Evolutionary conservation across 768 basidiomycete species (phyloP).

Genomic region (Rhizopogon vulgaris): DNA sequence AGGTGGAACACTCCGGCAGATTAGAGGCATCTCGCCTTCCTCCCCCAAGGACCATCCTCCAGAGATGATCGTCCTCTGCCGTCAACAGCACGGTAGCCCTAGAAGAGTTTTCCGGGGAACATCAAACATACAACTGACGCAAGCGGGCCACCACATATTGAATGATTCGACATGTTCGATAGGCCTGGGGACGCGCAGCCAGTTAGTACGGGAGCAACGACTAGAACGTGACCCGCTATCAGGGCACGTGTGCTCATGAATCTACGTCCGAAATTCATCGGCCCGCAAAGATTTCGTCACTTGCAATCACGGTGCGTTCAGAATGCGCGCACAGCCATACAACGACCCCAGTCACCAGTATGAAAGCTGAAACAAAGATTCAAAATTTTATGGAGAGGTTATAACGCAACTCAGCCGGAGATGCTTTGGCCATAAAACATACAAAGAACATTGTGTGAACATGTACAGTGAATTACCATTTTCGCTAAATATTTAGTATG

Average conservation of each 20-base stretch:
- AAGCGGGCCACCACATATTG: too few species aligned
- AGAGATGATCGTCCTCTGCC: not conserved
- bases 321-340: not conserved
- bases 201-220: too few species aligned
- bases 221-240: not conserved
- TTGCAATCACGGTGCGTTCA: not conserved
- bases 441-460: too few species aligned
- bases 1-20: not conserved
- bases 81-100: not conserved
- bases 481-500: too few species aligned
- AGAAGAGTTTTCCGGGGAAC: not conserved
- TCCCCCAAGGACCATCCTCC: not conserved
- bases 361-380: not conserved
- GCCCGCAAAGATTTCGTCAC: too few species aligned
- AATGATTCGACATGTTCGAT: too few species aligned
- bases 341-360: not conserved
- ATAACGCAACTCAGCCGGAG: too few species aligned
- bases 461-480: too few species aligned
- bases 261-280: not conserved
- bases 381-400: too few species aligned
- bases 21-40: not conserved
- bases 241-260: not conserved
- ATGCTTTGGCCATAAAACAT: too few species aligned
- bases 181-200: too few species aligned
- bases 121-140: not conserved